Conservation (phyloP, 768 basidiomycete genomes). For the Hirschioporus abietinus region DNA sequence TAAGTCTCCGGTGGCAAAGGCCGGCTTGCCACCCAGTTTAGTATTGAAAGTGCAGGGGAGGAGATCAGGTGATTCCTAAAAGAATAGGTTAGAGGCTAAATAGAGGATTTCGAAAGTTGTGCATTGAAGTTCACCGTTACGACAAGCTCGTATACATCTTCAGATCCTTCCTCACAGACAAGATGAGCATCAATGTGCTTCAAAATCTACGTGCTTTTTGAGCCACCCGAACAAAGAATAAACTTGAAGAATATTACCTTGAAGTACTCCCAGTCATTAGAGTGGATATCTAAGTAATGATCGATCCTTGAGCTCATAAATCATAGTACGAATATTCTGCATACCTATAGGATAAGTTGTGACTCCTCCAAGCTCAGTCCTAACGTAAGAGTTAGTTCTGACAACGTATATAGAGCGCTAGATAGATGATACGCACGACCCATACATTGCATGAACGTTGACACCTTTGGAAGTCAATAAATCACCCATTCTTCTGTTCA, state of each 20-base stretch:
- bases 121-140: background rate
- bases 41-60: background rate
- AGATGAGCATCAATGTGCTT: background rate
- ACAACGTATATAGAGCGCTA: background rate
- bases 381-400: background rate
- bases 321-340: too few species aligned
- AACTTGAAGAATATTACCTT: background rate
- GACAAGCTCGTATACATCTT: background rate
- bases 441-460: constrained; percentile 11
- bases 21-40: background rate
- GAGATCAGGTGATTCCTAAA: too few species aligned
- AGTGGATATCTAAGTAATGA: background rate
- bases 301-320: background rate
- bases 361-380: background rate
- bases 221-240: background rate
- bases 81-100: too few species aligned
- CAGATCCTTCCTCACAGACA: background rate
- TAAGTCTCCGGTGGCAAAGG: constrained; percentile 5
- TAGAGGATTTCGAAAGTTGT: too few species aligned
- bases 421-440: constrained; percentile 1
- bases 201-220: background rate
- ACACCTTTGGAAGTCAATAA: too few species aligned
- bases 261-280: background rate
- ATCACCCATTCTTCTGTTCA: too few species aligned
- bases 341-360: background rate